Base-by-base conservation (phyloP, 176 grass and related monocot genomes). In the Phoenix roebelenii region DNA sequence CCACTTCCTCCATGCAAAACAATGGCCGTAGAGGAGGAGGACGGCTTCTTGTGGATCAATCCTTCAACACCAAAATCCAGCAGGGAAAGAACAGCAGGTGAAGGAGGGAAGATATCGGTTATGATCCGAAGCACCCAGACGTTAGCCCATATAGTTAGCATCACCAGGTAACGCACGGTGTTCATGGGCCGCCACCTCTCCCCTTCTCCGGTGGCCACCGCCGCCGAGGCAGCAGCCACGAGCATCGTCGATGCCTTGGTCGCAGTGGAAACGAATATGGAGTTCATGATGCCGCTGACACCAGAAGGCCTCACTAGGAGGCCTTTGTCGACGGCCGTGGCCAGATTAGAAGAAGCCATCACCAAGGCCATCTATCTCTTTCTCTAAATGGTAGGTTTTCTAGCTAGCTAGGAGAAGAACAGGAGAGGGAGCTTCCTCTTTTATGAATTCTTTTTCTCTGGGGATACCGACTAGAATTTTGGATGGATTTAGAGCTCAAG, bases 211-310 rank as follows among this genome's bases (percentile, higher is more conserved):
- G 53, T 50, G 15, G 55, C 50, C 3, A 29, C 54, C 16, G 59
- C 74, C 55, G 58, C 49, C 35, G 74, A 61, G 26, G 65, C 51
- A n/a, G 74, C 74, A 1, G 74, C 35, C 23, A 69, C 52, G 18
- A 77, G 55, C 74, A 77, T 77, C 65, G 25, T 77, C 7, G 74
- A 59, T 0, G 74, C 74, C 50, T 59, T 69, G 56, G 59, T 59
- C 9, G 67, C 51, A 4, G 74, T 61, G 23, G 49, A 60, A 9
- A 17, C 54, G 57, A 69, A 68, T 10, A 69, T 25, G 9, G 74
- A 69, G 48, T 22, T 56, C 20, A 56, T 14, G 35, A 44, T 12
- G 3, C 35, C 35, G 2, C 35, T 14, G 7, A 12, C 35, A 14
- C 35, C 35, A 2, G 35, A 44, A 44, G 35, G 35, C 35, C 35